A percentile compares a stretch with the other conserved stretches of the same genome.
Conservation (phyloP, 805 yeast genomes). For the Candida morakotiae region DNA sequence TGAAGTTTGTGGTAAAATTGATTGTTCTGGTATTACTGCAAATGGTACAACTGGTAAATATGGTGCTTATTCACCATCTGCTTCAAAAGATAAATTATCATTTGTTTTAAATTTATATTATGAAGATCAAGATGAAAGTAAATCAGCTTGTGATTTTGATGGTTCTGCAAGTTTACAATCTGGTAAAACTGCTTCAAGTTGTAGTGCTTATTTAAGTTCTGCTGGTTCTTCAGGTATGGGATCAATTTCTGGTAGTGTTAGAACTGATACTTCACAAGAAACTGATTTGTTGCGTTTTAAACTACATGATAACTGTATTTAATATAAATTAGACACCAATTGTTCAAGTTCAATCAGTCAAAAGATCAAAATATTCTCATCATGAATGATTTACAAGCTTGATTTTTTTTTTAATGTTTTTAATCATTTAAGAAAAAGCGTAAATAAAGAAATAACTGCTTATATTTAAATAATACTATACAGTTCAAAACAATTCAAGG, state of each 20-base stretch:
- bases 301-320: too few species aligned
- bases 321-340: too few species aligned
- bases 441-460: too few species aligned
- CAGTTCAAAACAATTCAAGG: too few species aligned
- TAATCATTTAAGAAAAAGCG: too few species aligned
- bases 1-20: slow-evolving; percentile 28
- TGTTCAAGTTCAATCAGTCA: too few species aligned
- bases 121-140: slow-evolving; percentile 19
- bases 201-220: slow-evolving; percentile 53
- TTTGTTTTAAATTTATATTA: slow-evolving; percentile 38
- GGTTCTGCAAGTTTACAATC: slow-evolving; percentile 38
- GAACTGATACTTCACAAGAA: slow-evolving; percentile 17
- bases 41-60: slow-evolving; percentile 37
- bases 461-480: too few species aligned
- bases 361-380: too few species aligned
- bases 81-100: slow-evolving; percentile 31
- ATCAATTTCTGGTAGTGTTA: slow-evolving; percentile 34
- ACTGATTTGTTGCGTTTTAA: too few species aligned
- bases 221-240: slow-evolving; percentile 75
- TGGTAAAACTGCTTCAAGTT: slow-evolving; percentile 37
- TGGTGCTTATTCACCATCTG: slow-evolving; percentile 40
- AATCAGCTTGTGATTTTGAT: slow-evolving; percentile 33
- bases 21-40: slow-evolving; percentile 35
- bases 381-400: too few species aligned
- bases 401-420: too few species aligned